Percentiles rank a stretch among this genome's conserved stretches.
phyloP scores from a whole-genome alignment of 495 filamentous ascomycete species.

The Hypoxylon lenormandii region DNA sequence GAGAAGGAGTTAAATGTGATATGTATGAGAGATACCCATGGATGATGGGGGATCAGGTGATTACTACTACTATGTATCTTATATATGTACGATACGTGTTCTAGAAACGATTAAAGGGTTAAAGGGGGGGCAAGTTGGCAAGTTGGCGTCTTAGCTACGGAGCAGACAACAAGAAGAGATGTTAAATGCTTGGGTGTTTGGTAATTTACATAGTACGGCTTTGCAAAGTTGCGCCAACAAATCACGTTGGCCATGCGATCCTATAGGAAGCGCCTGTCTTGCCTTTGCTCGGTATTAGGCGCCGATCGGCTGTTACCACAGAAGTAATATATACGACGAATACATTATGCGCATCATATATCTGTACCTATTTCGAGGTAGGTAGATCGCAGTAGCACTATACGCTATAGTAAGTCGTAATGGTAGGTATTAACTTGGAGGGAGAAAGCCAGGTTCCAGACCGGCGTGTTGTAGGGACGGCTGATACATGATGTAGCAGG shows the following conservation, averaged over 20 bases:
- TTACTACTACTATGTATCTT: constrained; percentile 2
- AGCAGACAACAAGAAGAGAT: background rate
- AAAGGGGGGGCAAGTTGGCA: background rate
- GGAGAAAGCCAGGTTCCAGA: constrained; percentile 33
- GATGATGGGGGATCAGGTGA: constrained; percentile 11
- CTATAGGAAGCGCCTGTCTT: constrained; percentile 9
- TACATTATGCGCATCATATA: constrained; percentile 14
- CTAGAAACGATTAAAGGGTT: constrained; percentile 24
- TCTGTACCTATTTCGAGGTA: too few species aligned
- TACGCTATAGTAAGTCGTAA: constrained; percentile 46
- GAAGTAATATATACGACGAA: constrained; percentile 5
- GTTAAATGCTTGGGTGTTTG: background rate
- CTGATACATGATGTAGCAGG: constrained; percentile 32
- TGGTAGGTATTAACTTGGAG: constrained; percentile 21
- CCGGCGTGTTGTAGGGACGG: constrained; percentile 31
- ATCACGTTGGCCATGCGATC: constrained; percentile 1
- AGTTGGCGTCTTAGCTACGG: constrained; percentile 3
- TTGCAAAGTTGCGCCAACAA: background rate
- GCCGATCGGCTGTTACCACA: constrained; percentile 26
- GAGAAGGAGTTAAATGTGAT: constrained; percentile 16
- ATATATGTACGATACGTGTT: constrained; percentile 3
- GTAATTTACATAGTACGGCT: background rate
- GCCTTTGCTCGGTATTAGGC: constrained; percentile 3
- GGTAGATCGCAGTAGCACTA: too few species aligned
- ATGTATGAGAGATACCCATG: background rate